Conservation (phyloP, 768 basidiomycete genomes). For the Naganishia randhawae region DNA sequence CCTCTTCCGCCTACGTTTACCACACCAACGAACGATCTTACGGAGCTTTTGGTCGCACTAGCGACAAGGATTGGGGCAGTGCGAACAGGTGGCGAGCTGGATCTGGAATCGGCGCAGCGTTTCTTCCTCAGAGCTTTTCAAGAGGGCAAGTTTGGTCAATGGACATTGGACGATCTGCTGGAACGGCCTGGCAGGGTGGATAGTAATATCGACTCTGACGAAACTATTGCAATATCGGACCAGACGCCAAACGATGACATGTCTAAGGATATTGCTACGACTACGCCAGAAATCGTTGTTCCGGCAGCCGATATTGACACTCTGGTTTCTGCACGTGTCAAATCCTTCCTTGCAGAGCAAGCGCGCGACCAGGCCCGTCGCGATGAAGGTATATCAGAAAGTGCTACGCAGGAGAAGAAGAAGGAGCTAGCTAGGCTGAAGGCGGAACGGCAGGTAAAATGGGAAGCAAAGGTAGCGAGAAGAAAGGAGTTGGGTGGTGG, state of each 20-base stretch:
- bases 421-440: constrained; percentile 5
- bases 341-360: constrained; percentile 22
- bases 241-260: background rate
- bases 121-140: constrained; percentile 90
- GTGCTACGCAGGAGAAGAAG: constrained; percentile 30
- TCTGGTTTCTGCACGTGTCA: constrained; percentile 1
- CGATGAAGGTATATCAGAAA: constrained; percentile 22
- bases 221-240: background rate
- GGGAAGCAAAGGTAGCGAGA: constrained; percentile 18
- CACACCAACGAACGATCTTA: constrained; percentile 62
- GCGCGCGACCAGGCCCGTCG: background rate
- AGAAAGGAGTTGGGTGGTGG: background rate
- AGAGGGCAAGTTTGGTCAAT: constrained; percentile 51
- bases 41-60: constrained; percentile 66
- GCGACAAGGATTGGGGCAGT: constrained; percentile 78
- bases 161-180: constrained; percentile 48
- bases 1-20: constrained; percentile 55
- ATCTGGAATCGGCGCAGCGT: constrained; percentile 66
- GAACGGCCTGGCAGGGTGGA: background rate
- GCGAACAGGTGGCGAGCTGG: constrained; percentile 67
- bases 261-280: background rate
- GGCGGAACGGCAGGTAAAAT: constrained; percentile 25
- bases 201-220: background rate
- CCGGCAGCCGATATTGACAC: constrained; percentile 10
- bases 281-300: background rate